Conservation (phyloP, 345 rosid genomes). For the Erodium maritimum region DNA sequence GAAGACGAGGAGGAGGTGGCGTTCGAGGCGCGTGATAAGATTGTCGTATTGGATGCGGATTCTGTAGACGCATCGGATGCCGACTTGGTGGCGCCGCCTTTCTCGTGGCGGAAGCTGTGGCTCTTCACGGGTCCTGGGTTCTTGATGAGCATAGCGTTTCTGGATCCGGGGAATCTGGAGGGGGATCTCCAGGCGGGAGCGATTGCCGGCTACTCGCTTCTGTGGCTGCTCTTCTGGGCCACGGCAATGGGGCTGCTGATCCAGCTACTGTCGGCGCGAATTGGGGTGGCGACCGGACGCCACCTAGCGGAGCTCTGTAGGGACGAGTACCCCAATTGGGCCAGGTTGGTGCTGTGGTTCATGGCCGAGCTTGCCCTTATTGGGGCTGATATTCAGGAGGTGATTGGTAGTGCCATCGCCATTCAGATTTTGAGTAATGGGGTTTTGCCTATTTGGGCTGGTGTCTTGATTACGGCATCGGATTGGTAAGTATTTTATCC, state of each 20-base stretch:
- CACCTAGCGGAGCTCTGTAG: constrained; percentile 39
- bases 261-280: constrained; percentile 35
- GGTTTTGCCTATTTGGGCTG: constrained; percentile 18
- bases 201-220: constrained; percentile 36
- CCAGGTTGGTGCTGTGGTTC: constrained; percentile 29
- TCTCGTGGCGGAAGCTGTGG: constrained; percentile 43
- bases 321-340: constrained; percentile 36
- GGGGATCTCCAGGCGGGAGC: constrained; percentile 46
- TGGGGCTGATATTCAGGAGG: constrained; percentile 41
- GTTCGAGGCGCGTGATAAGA: constrained; percentile 23
- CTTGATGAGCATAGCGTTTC: constrained; percentile 40
- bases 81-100: constrained; percentile 16
- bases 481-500: constrained; percentile 14
- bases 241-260: constrained; percentile 38
- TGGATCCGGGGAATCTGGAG: constrained; percentile 43
- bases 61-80: constrained; percentile 3
- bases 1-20: no score
- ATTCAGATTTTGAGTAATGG: constrained; percentile 15
- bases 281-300: constrained; percentile 37
- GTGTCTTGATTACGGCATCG: constrained; percentile 16
- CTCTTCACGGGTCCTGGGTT: constrained; percentile 40
- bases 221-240: constrained; percentile 40
- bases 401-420: constrained; percentile 37
- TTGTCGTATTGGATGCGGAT: constrained; percentile 19
- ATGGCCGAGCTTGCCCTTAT: constrained; percentile 39